Conservation (phyloP, 2,329 filamentous ascomycete species). For the Lasiodiplodia sp. region DNA sequence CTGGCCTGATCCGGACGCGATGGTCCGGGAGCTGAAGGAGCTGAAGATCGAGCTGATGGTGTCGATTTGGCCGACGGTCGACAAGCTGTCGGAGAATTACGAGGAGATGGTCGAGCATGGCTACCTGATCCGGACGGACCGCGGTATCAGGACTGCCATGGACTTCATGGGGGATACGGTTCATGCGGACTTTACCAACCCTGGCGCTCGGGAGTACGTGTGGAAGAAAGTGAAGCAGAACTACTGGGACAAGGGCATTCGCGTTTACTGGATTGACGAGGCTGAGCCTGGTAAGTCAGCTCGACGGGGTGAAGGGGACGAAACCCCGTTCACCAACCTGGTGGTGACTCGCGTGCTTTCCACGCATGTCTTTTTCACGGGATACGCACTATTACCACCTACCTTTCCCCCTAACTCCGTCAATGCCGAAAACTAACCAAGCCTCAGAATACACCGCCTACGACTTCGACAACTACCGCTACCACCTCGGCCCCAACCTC, state of each 20-base stretch:
- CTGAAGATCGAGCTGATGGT: conserved; percentile 72
- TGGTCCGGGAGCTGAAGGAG: conserved; percentile 67
- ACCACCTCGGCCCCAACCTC: conserved; percentile 62
- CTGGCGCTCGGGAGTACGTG: conserved; percentile 63
- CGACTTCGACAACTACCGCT: conserved; percentile 72
- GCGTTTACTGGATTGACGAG: conserved; percentile 73
- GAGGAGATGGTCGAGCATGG: conserved; percentile 68
- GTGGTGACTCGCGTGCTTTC: neutral
- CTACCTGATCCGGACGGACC: conserved; percentile 66
- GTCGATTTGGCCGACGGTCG: conserved; percentile 73
- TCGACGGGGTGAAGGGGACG: too few species aligned
- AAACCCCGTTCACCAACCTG: neutral
- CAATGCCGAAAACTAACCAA: neutral
- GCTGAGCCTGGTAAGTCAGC: conserved; percentile 58
- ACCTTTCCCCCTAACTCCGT: too few species aligned
- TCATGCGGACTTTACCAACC: conserved; percentile 71
- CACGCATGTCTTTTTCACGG: neutral
- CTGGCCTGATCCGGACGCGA: conserved; percentile 72
- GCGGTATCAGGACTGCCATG: conserved; percentile 65
- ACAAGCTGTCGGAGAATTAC: conserved; percentile 65
- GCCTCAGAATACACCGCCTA: conserved; percentile 66
- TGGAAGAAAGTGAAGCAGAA: conserved; percentile 67
- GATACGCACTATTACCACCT: neutral
- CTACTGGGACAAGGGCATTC: conserved; percentile 69
- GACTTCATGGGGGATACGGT: conserved; percentile 66